Base-by-base conservation (phyloP, 495 filamentous ascomycete species). In the Neurospora tetraspora region DNA sequence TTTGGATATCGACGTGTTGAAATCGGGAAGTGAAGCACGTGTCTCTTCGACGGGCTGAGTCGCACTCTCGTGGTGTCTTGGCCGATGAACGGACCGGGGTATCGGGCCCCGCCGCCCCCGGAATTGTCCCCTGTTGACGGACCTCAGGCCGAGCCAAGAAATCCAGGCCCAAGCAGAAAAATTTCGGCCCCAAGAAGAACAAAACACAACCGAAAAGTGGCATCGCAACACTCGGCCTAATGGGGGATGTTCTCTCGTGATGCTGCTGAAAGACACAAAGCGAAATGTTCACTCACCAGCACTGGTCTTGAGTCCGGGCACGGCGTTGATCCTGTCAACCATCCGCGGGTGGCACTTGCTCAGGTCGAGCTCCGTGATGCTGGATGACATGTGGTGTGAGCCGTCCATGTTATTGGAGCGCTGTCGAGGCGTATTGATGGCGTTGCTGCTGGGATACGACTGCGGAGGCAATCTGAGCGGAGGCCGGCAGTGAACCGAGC, bases 291-390 rank as follows among this genome's bases (percentile, higher is more conserved):
- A 80, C 84, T 84, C 71, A 86, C 84, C 84, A 71, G 84, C 80
- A 68, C 84, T 86, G 34, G 84, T 85, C 74, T 82, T 86, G 70
- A 86, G 74, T 69, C 82, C 84, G n/a, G 83, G 84, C 47, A 86
- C 81, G 31, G 81, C 78, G 71, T 85, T 83, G 77, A 85, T 82
- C 76, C 77, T 82, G 79, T 85, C 82, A 65, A 82, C 80, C 70
- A 84, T 79, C 65, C 74, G 78, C 61, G 79, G 77, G 70, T 82
- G 80, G 68, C 82, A 85, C 47, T 80, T 78, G 75, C 79, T 84
- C 74, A 86, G 75, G 73, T 86, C 82, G 78, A 86, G 78, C 81
- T 85, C 84, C 75, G 80, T 80, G 71, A 82, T 73, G 47, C 69
- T 74, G 42, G 71, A 72, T 38, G 68, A 68, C 71, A 80, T 78